Percentiles rank a stretch among this genome's conserved stretches.
phyloP scores from a whole-genome alignment of 2,329 filamentous ascomycete species.

The Colletotrichum ledebouriae region DNA sequence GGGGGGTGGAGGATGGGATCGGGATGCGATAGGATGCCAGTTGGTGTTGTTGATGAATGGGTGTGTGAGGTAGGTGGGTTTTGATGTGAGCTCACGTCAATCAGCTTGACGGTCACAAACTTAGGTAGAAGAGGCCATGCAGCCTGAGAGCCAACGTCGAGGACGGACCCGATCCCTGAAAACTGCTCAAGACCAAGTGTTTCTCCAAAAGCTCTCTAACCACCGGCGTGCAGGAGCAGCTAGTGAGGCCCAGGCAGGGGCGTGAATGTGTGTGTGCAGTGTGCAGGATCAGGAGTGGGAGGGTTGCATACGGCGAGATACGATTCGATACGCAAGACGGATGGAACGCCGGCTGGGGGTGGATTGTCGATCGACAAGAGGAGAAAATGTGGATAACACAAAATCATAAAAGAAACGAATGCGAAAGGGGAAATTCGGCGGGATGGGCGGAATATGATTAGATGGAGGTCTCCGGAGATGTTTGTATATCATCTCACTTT shows the following conservation, averaged over 20 bases:
- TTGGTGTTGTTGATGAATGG: conserved; percentile 23
- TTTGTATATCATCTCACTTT: background rate
- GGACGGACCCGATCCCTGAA: conserved; percentile 14
- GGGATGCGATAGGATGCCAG: conserved; percentile 24
- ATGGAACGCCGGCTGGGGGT: conserved; percentile 31
- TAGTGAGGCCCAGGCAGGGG: background rate
- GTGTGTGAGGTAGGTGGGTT: conserved; percentile 19
- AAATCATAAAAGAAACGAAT: conserved; percentile 27
- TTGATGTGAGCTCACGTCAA: conserved; percentile 17
- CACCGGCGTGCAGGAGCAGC: conserved; percentile 10
- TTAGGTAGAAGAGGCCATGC: background rate
- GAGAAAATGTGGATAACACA: conserved; percentile 39
- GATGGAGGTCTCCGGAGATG: conserved; percentile 16
- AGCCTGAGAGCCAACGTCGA: conserved; percentile 1
- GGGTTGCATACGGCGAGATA: conserved; percentile 34
- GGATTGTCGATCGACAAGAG: conserved; percentile 34
- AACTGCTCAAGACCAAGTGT: background rate
- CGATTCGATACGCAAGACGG: conserved; percentile 36
- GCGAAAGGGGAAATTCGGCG: conserved; percentile 3
- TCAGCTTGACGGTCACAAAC: background rate
- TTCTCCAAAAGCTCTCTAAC: background rate
- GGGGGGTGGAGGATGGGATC: conserved; percentile 9
- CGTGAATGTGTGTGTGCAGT: conserved; percentile 16
- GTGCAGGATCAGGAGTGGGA: conserved; percentile 25
- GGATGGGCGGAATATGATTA: conserved; percentile 1